Evolutionary conservation across 164 flowering plant species (phyloP).

Genomic region (Euptelea pleiosperma): DNA sequence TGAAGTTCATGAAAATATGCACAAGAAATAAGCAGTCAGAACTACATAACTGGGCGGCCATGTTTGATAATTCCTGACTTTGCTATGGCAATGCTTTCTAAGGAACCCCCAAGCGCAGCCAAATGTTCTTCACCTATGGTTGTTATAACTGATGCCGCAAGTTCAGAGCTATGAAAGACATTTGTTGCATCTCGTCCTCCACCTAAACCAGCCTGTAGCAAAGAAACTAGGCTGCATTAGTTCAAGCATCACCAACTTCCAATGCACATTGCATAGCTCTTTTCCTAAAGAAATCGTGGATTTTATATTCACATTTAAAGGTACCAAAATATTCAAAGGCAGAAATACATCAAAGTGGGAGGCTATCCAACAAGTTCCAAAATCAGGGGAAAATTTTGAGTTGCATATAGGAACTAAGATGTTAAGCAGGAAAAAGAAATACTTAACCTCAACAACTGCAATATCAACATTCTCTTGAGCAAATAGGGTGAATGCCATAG

Average conservation of each 20-base stretch:
- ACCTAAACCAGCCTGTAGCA: slow-evolving; percentile 82
- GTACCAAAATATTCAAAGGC: not conserved
- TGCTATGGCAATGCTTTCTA: slow-evolving; percentile 89
- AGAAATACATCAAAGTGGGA: not conserved
- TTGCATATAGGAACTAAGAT: not conserved
- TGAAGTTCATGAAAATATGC: slow-evolving; percentile 6
- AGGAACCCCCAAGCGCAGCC: slow-evolving; percentile 91
- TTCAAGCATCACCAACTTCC: not conserved
- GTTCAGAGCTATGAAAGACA: slow-evolving; percentile 51
- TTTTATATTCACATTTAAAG: not conserved
- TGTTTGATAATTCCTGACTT: slow-evolving; percentile 91
- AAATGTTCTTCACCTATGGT: slow-evolving; percentile 86
- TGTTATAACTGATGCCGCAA: slow-evolving; percentile 77
- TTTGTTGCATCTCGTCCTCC: slow-evolving; percentile 99
- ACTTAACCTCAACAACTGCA: slow-evolving; percentile 82
- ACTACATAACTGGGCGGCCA: slow-evolving; percentile 84
- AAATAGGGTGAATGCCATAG: slow-evolving; percentile 72
- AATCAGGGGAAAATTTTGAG: not conserved
- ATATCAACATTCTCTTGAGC: slow-evolving; percentile 77
- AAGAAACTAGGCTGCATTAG: slow-evolving; percentile 2
- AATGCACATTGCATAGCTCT: not conserved
- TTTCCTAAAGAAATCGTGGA: not conserved
- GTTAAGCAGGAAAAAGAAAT: not conserved
- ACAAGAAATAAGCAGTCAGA: slow-evolving; percentile 16
- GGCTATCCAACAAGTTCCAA: not conserved